Conservation (phyloP, 176 grass and related monocot species). For the Phoenix roebelenii region DNA sequence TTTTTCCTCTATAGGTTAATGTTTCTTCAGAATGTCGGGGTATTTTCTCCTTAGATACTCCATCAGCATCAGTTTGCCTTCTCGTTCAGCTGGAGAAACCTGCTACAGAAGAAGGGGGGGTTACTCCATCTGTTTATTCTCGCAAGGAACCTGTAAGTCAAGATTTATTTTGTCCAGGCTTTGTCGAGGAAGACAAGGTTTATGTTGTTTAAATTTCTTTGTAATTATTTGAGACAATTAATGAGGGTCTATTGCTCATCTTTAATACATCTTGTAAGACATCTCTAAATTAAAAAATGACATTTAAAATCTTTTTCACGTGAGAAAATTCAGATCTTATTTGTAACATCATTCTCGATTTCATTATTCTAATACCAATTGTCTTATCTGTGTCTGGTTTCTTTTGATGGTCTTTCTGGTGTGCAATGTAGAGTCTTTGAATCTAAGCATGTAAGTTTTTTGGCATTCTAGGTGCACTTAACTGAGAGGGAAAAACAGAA, state of each 20-base stretch:
- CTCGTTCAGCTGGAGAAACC: slow-evolving; percentile 87
- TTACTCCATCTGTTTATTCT: slow-evolving; percentile 93
- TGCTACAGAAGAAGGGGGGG: slow-evolving; percentile 92
- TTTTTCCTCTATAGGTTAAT: slow-evolving; percentile 36
- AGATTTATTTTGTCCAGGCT: neutral
- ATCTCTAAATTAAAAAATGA: too few species aligned
- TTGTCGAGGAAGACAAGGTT: too few species aligned
- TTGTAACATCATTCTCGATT: too few species aligned
- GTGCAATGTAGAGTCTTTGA: neutral
- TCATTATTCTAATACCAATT: neutral
- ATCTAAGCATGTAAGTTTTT: slow-evolving; percentile 14
- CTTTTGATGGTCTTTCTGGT: neutral
- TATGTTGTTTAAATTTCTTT: too few species aligned
- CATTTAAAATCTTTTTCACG: too few species aligned
- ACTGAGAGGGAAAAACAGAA: slow-evolving; percentile 95
- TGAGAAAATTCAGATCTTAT: too few species aligned
- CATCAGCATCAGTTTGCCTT: slow-evolving; percentile 83
- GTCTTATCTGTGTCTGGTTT: neutral
- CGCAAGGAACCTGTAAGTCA: slow-evolving; percentile 96
- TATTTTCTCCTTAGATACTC: slow-evolving; percentile 78
- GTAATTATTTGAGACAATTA: too few species aligned
- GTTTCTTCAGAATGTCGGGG: slow-evolving; percentile 50
- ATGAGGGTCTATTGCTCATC: too few species aligned
- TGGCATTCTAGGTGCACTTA: slow-evolving; percentile 61
- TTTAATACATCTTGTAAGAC: too few species aligned